These are phyloP conservation scores for Populus hybrid DNA, from an alignment of 441 rosid genomes.

Conservation along the genomic window DNA sequence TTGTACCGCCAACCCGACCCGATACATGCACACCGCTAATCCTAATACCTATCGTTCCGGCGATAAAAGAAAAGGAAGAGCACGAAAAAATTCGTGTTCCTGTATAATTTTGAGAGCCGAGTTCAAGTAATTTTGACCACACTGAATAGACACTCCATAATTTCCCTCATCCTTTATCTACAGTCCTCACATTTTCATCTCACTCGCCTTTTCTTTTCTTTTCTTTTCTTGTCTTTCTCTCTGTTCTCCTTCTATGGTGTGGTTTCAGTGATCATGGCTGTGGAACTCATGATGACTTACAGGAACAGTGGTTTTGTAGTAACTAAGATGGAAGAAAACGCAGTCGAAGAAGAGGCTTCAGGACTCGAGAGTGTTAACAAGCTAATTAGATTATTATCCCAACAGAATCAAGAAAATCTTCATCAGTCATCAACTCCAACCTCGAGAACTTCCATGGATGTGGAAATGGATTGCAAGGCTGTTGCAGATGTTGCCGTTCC, in stretches of 20 bases:
- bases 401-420: conserved; percentile 23
- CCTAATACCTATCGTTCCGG: neutral
- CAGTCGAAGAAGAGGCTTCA: conserved; percentile 81
- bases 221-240: neutral
- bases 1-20: neutral
- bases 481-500: conserved; percentile 48
- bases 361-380: conserved; percentile 78
- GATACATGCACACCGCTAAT: neutral
- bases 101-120: neutral
- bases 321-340: conserved; percentile 49
- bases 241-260: conserved; percentile 18
- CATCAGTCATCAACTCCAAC: conserved; percentile 28
- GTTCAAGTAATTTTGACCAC: neutral
- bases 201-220: conserved; percentile 4
- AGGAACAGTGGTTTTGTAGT: conserved; percentile 32
- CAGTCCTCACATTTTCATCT: conserved; percentile 21
- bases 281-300: conserved; percentile 60
- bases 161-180: conserved; percentile 27
- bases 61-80: neutral
- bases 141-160: too few relatives aligned
- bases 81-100: neutral
- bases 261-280: conserved; percentile 53
- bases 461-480: conserved; percentile 51
- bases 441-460: conserved; percentile 33
- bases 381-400: conserved; percentile 63